Conservation (phyloP, 2,329 filamentous ascomycete genomes). For the Clarireedia sp. region DNA sequence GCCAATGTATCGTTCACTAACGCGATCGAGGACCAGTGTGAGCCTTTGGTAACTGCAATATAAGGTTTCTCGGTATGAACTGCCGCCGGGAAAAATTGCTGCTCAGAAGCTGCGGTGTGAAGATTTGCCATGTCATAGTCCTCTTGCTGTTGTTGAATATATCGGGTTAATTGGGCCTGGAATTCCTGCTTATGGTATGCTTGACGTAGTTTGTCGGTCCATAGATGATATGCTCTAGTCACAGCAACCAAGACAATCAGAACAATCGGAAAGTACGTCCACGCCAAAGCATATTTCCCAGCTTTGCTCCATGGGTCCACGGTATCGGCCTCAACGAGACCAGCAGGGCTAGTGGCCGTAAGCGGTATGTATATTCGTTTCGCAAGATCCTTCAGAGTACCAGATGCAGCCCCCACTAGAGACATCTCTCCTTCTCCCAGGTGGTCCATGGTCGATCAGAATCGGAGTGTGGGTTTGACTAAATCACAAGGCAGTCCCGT, state of each 20-base stretch:
- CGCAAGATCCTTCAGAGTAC: conserved; percentile 23
- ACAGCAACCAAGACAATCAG: conserved; percentile 59
- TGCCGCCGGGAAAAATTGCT: conserved; percentile 62
- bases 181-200: conserved; percentile 81
- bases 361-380: conserved; percentile 52
- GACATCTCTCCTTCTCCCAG: conserved; percentile 10
- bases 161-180: conserved; percentile 53
- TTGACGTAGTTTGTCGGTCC: conserved; percentile 87
- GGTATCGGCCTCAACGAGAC: conserved; percentile 52
- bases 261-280: conserved; percentile 79
- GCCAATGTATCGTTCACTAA: conserved; percentile 72
- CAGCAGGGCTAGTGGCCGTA: conserved; percentile 51
- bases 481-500: background rate
- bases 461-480: background rate
- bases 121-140: conserved; percentile 56
- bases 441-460: background rate
- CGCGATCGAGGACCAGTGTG: conserved; percentile 67
- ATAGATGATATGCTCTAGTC: conserved; percentile 76
- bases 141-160: conserved; percentile 43
- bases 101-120: conserved; percentile 34
- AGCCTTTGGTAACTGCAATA: conserved; percentile 47
- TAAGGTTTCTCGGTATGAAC: conserved; percentile 47
- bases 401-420: conserved; percentile 20
- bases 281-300: conserved; percentile 78
- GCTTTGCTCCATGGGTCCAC: conserved; percentile 75